Evolutionary conservation across 2,329 filamentous ascomycete species (phyloP), one percentile per base, ranked within the genome.

Genomic region (Fusarium torreyae): DNA sequence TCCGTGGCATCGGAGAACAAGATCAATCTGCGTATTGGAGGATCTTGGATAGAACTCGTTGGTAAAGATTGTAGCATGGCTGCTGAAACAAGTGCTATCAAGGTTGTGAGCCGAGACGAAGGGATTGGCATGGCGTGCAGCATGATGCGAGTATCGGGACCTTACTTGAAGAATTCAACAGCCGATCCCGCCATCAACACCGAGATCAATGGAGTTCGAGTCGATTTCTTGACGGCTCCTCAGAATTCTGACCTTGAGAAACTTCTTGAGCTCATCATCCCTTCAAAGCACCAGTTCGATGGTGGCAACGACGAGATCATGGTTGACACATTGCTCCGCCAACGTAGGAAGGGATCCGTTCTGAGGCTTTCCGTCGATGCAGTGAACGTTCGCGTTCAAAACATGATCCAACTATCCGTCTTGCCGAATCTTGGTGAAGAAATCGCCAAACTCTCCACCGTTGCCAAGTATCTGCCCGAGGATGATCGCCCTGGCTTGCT

Each of bases 391-490:
- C 83, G 86, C 6, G 81, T 96, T 17, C 84, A 85, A 9, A 88
- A 90, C 64, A 80, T 93, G 39, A 83, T 87, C 13, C 88, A 91
- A 69, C 81, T 97, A 17, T 83, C 87, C 11, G 87, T 88, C 42
- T 83, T 99, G 15, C 88, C 91, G 9, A 86, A 86, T 13, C 85
- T 99, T 10, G 91, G 88, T 1, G 90, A 92, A 68, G 96, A 99
- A 74, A 78, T 98, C 49, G 86, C 91, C 7, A 93, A 92, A 70
- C 84, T 99, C 7, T 93, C 94, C 1, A 94, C 90, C 1, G 94
- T 99, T 26, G 88, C 95, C 8, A 98, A 98, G 77, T 98, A 98
- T 77, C 85, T 99, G 4, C 95, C 96, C 0, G 95, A 99, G 72
- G 96, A 99, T 78, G 95, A 99, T 73, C 88, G 94, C 3, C 96